phyloP scores from a whole-genome alignment of 1,284 basidiomycete species.

The Fomitopsis palustris region DNA sequence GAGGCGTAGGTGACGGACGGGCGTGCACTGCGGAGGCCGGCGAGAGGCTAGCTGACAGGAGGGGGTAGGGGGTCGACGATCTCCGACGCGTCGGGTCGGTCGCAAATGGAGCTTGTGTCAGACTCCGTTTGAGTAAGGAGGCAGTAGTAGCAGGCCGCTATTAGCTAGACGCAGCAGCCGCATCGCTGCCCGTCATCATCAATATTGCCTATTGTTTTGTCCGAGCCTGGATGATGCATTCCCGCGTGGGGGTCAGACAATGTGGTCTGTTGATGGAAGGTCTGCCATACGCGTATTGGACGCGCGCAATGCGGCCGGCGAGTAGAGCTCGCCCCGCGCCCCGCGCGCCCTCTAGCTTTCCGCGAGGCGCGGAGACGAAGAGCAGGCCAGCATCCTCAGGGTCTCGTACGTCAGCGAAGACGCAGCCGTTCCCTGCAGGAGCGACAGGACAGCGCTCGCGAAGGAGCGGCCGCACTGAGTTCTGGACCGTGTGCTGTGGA shows the following conservation, averaged over 20 bases:
- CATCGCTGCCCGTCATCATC: neutral
- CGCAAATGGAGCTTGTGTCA: neutral
- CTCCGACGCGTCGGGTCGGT: neutral
- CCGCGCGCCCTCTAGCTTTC: neutral
- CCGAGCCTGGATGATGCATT: neutral
- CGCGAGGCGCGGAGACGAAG: neutral
- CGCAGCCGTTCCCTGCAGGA: neutral
- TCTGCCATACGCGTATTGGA: too few species aligned
- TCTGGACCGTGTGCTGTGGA: neutral
- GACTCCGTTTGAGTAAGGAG: neutral
- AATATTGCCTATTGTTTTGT: constrained; percentile 1
- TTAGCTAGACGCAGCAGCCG: too few species aligned
- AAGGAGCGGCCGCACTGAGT: neutral
- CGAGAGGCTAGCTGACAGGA: neutral
- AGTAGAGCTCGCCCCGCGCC: neutral
- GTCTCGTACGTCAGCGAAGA: neutral
- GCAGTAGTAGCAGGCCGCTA: neutral
- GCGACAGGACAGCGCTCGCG: neutral
- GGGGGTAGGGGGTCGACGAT: neutral
- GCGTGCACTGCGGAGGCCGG: neutral
- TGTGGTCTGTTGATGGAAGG: too few species aligned
- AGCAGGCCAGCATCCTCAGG: neutral
- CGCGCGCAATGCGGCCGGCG: too few species aligned
- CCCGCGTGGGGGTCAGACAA: neutral
- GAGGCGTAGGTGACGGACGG: neutral